Evolutionary conservation across 2,329 filamentous ascomycete genomes (phyloP).

Genomic region (Aaosphaeria arxii): DNA sequence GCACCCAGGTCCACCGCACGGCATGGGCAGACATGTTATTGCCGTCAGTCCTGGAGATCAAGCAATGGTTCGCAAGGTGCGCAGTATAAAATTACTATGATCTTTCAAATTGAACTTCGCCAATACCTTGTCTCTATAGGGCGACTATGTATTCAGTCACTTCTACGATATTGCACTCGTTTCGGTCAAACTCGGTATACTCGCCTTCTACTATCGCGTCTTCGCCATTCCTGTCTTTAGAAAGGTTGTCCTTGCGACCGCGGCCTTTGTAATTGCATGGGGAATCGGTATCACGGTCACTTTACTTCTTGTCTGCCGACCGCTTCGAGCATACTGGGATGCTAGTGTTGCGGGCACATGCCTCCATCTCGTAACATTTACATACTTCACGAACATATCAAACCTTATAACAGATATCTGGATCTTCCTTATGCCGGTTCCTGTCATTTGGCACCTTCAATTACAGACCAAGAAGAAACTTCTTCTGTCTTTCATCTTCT

Average conservation of each 20-base stretch:
- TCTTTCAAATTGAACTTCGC: neutral
- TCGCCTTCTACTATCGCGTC: slow-evolving; percentile 32
- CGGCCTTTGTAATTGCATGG: slow-evolving; percentile 25
- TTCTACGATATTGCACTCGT: slow-evolving; percentile 33
- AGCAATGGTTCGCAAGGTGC: slow-evolving; percentile 27
- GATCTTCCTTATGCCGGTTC: slow-evolving; percentile 32
- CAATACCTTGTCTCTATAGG: slow-evolving; percentile 5
- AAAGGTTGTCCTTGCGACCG: slow-evolving; percentile 24
- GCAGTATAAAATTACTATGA: neutral
- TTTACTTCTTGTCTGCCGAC: slow-evolving; percentile 24
- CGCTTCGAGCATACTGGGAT: slow-evolving; percentile 30
- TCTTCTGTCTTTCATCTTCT: slow-evolving; percentile 29
- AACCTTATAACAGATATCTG: slow-evolving; percentile 32
- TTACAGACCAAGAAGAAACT: slow-evolving; percentile 32
- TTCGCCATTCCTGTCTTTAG: slow-evolving; percentile 29
- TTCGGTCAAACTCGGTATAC: slow-evolving; percentile 29
- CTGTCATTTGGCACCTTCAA: slow-evolving; percentile 33
- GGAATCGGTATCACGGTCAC: slow-evolving; percentile 31
- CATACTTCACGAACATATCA: slow-evolving; percentile 33
- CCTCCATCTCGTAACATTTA: slow-evolving; percentile 25
- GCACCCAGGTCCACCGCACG: slow-evolving; percentile 24
- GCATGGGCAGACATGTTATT: slow-evolving; percentile 32
- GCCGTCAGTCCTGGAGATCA: slow-evolving; percentile 21
- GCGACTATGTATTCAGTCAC: slow-evolving; percentile 34
- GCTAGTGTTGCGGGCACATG: slow-evolving; percentile 22